A percentile compares a stretch with the other conserved stretches of the same genome.
These are phyloP conservation scores for Chionographis japonica DNA, from an alignment of 106 monocot species.

Conservation along the genomic window DNA sequence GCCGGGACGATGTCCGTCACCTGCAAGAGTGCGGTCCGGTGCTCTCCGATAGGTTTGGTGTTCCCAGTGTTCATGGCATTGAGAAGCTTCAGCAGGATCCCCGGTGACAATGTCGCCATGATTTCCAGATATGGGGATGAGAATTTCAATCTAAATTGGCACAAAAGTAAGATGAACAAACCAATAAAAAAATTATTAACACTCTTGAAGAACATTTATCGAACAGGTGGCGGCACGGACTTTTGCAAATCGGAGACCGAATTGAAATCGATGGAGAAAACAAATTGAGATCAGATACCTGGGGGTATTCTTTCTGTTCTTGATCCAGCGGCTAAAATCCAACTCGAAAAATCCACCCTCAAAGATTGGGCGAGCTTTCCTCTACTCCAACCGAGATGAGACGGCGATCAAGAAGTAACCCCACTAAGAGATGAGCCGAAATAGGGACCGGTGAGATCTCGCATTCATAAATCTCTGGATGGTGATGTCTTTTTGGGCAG, in stretches of 20 bases:
- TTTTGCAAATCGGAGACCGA: no score
- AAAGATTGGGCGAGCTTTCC: conserved; percentile 3
- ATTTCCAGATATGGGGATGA: background rate
- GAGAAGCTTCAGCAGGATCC: conserved; percentile 70
- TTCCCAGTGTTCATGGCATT: conserved; percentile 62
- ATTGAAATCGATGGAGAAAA: no score
- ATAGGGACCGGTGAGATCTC: no score
- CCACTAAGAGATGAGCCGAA: background rate
- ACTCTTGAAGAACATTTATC: background rate
- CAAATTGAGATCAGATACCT: no score
- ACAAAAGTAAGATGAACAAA: background rate
- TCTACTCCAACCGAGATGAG: background rate
- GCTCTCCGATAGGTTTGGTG: conserved; percentile 55
- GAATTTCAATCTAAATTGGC: background rate
- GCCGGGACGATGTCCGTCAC: conserved; percentile 94
- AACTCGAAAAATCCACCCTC: background rate
- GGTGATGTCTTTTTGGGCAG: no score
- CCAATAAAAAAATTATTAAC: background rate
- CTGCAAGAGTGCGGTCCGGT: conserved; percentile 75
- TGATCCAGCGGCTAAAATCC: background rate
- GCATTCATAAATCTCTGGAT: no score
- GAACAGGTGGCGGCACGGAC: no score
- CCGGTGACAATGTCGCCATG: conserved; percentile 71
- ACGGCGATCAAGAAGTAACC: background rate
- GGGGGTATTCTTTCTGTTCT: background rate